phyloP scores from a whole-genome alignment of 345 rosid species.

The Schrenkiella parvula region DNA sequence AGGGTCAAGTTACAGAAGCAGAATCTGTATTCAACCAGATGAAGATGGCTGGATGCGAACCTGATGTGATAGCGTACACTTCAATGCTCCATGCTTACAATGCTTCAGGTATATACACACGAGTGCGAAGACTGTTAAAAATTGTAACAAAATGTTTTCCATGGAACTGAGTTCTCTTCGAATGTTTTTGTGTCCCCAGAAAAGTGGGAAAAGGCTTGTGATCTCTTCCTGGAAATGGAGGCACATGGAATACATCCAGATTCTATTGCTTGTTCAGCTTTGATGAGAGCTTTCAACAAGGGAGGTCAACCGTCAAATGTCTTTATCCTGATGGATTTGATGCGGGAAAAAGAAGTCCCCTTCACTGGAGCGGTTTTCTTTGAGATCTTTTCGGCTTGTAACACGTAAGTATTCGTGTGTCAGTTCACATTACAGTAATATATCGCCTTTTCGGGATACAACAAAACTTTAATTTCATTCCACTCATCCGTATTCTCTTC shows the following conservation, averaged over 20 bases:
- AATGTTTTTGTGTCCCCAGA: slow-evolving; percentile 38
- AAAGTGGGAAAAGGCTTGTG: slow-evolving; percentile 65
- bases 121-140: neutral
- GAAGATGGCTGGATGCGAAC: slow-evolving; percentile 64
- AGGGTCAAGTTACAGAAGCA: slow-evolving; percentile 76
- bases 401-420: slow-evolving; percentile 50
- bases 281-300: slow-evolving; percentile 89
- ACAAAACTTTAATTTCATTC: neutral
- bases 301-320: slow-evolving; percentile 71
- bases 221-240: slow-evolving; percentile 74
- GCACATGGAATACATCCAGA: slow-evolving; percentile 54
- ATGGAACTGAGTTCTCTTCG: slow-evolving; percentile 20
- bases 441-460: neutral
- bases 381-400: slow-evolving; percentile 83
- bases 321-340: slow-evolving; percentile 53
- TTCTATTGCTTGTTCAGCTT: slow-evolving; percentile 67
- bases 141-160: slow-evolving; percentile 7
- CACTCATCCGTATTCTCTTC: neutral
- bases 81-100: slow-evolving; percentile 72
- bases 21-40: slow-evolving; percentile 71
- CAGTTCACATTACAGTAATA: neutral
- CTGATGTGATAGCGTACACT: slow-evolving; percentile 78
- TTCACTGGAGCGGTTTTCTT: slow-evolving; percentile 59
- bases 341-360: slow-evolving; percentile 62
- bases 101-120: slow-evolving; percentile 47